Evolutionary conservation across 768 basidiomycete genomes (phyloP), one percentile per base, ranked within the genome.

Genomic region (Chiua virens): DNA sequence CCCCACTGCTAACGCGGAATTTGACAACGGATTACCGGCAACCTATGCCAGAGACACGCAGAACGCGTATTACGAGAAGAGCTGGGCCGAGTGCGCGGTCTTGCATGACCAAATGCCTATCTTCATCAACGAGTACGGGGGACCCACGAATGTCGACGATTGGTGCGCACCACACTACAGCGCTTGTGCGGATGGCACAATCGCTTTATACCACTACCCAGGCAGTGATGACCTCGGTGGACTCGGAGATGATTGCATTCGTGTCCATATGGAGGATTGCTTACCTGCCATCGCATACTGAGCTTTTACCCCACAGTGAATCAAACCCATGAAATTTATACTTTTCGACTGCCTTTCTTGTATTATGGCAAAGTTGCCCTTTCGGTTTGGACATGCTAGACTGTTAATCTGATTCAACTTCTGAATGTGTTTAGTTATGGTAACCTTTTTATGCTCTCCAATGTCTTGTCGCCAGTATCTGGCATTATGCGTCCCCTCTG

Each of bases 101-200:
- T 25, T 60, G 38, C 52, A 50, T 11, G 55, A 54, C 30, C 58
- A 61, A 25, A 57, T 62, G 45, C 68, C 68, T 9, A 55, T 66
- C 30, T 70, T 68, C 21, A 55, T 68, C 50, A 69, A 67, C 22
- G 58, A 67, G 28, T 65, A 58, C 18, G 61, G 53, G 8, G 59
- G 55, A 0, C 2, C 43, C 1, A 25, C 54, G 25, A 34, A 47
- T 40, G 25, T 54, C 15, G 67, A 64, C 23, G 61, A 64, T 35
- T 68, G 67, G 67, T 68, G 54, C 18, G 39, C 55, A n/a, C 50
- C 61, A 1, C 42, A 55, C 49, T 61, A 66, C n/a, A 20, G 15
- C 20, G 28, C 49, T 17, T 63, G 50, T 42, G 23, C 41, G 14
- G 54, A 55, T 15, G 18, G 18, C 23, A n/a, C 41, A 1, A 38